Evolutionary conservation across 2,329 filamentous ascomycete species (phyloP).

Genomic region (Beauveria sp.): DNA sequence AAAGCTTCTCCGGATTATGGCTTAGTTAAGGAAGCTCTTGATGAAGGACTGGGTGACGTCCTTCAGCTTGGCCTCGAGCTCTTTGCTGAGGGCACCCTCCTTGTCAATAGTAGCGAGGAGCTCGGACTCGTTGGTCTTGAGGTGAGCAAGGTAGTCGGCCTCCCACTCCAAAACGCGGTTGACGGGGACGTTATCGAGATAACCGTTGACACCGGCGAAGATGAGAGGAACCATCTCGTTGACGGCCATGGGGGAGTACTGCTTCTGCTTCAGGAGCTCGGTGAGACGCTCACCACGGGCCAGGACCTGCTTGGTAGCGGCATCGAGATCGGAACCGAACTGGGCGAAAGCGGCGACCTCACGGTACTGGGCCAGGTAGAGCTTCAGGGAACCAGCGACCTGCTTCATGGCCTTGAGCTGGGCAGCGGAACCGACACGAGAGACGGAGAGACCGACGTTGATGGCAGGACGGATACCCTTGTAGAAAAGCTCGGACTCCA

Average conservation of each 20-base stretch:
- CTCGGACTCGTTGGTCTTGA: conserved; percentile 84
- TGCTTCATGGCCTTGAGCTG: conserved; percentile 99
- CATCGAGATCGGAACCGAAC: conserved; percentile 99
- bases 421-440: conserved; percentile 98
- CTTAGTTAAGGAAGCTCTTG: conserved; percentile 70
- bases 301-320: conserved; percentile 97
- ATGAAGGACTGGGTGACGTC: conserved; percentile 74
- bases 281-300: conserved; percentile 97
- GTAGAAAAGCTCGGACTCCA: conserved; percentile 99
- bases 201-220: conserved; percentile 98
- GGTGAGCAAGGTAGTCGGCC: conserved; percentile 84
- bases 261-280: conserved; percentile 99
- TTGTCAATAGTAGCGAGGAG: conserved; percentile 83
- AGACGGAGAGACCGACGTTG: conserved; percentile 99
- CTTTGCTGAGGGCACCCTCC: conserved; percentile 95
- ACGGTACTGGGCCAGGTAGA: conserved; percentile 99
- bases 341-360: conserved; percentile 99
- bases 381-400: conserved; percentile 98
- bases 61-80: conserved; percentile 75
- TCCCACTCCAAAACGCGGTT: conserved; percentile 90
- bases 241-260: conserved; percentile 97
- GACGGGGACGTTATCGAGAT: conserved; percentile 83
- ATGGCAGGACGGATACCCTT: conserved; percentile 99
- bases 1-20: conserved; percentile 21
- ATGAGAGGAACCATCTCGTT: conserved; percentile 99